Conservation (phyloP, 2,329 filamentous ascomycete genomes). For the Fusarium paranaense region DNA sequence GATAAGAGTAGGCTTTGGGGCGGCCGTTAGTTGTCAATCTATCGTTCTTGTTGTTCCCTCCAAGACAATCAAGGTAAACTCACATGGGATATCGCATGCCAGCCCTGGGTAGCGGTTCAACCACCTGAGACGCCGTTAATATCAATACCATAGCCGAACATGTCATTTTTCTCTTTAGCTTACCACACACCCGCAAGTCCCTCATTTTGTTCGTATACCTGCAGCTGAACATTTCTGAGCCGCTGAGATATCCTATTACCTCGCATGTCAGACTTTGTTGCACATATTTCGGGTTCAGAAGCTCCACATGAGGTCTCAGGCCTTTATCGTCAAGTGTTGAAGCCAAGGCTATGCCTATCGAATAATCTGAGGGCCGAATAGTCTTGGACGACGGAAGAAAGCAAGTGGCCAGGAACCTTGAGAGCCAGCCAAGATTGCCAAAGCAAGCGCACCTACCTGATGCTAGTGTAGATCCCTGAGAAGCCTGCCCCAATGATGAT, state of each 20-base stretch:
- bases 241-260: constrained; percentile 10
- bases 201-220: constrained; percentile 16
- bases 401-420: too few relatives aligned
- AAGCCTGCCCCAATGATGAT: constrained; percentile 21
- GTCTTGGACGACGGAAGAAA: too few relatives aligned
- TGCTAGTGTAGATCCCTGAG: constrained; percentile 21
- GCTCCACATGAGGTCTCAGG: too few relatives aligned
- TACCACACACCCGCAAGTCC: constrained; percentile 15
- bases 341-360: too few relatives aligned
- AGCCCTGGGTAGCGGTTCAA: constrained; percentile 20
- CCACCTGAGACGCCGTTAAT: constrained; percentile 12
- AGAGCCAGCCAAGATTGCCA: not conserved
- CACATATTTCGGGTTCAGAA: not conserved
- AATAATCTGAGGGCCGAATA: too few relatives aligned
- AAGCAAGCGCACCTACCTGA: not conserved
- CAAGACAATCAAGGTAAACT: not conserved
- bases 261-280: not conserved
- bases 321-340: too few relatives aligned
- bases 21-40: not conserved
- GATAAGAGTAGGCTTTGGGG: constrained; percentile 11
- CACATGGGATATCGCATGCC: constrained; percentile 25
- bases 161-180: not conserved
- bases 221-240: constrained; percentile 13
- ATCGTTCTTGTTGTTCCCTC: not conserved
- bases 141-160: not conserved